Evolutionary conservation across 139 green algal genomes (phyloP).

Genomic region (Tetradesmus obliquus): DNA sequence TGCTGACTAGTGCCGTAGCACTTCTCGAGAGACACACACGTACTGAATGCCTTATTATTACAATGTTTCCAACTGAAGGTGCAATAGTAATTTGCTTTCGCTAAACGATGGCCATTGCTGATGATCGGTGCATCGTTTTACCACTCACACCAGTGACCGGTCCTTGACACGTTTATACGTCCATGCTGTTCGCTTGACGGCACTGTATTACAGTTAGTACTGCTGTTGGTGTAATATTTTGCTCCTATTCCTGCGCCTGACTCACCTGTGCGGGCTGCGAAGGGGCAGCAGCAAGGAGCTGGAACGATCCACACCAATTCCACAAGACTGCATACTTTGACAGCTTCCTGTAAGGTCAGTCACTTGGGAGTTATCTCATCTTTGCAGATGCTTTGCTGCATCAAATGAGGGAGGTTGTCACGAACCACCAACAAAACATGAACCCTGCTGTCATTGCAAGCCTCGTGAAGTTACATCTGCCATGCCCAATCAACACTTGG

Average conservation of each 20-base stretch:
- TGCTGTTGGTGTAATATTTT: too few relatives aligned
- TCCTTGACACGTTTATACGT: neutral
- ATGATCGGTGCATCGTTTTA: neutral
- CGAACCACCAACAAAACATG: neutral
- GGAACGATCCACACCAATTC: neutral
- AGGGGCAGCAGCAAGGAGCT: neutral
- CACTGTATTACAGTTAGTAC: neutral
- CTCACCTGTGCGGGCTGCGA: neutral
- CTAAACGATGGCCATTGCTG: neutral
- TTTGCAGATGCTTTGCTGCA: too few relatives aligned
- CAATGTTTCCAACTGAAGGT: neutral
- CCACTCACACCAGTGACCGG: neutral
- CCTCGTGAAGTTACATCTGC: neutral
- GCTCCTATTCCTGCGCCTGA: too few relatives aligned
- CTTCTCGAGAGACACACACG: neutral
- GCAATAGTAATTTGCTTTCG: neutral
- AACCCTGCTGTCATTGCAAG: neutral
- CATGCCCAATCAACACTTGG: neutral
- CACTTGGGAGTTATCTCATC: too few relatives aligned
- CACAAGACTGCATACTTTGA: neutral
- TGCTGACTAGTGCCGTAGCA: neutral
- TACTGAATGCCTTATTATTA: neutral
- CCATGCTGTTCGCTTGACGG: neutral
- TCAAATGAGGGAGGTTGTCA: neutral
- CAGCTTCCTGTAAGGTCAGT: neutral